Percentiles rank a stretch among this genome's conserved stretches.
phyloP scores from a whole-genome alignment of 106 monocot species.

The Acorus gramineus region DNA sequence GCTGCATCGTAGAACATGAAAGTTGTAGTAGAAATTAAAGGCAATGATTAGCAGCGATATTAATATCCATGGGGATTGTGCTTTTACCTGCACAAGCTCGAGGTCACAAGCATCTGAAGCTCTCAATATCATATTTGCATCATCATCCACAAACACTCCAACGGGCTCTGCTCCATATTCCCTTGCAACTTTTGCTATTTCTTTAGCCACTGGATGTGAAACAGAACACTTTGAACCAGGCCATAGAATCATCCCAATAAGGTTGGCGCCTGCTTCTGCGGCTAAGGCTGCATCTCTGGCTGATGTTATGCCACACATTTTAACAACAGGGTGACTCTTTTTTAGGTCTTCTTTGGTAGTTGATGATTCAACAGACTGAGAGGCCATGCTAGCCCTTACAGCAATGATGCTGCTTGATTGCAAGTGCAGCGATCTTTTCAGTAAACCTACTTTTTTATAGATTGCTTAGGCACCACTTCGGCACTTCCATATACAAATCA shows the following conservation, averaged over 20 bases:
- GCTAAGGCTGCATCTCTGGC: constrained; percentile 71
- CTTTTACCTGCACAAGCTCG: constrained; percentile 55
- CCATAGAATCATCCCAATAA: constrained; percentile 95
- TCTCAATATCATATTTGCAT: constrained; percentile 45
- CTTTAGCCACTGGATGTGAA: constrained; percentile 47
- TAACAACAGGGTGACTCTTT: constrained; percentile 43
- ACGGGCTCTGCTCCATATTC: constrained; percentile 63
- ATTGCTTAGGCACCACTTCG: no score
- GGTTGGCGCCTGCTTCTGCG: constrained; percentile 54
- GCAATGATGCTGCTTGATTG: constrained; percentile 7
- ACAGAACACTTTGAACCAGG: constrained; percentile 83
- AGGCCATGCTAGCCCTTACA: constrained; percentile 1
- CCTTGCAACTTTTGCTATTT: constrained; percentile 71
- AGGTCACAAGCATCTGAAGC: constrained; percentile 34
- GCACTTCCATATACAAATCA: no score
- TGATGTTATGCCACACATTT: constrained; percentile 92
- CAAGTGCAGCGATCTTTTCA: no score
- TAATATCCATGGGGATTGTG: not conserved
- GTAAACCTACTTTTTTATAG: no score
- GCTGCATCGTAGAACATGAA: constrained; percentile 31
- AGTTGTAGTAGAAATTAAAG: not conserved
- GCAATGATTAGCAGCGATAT: not conserved
- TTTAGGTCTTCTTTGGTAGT: constrained; percentile 5
- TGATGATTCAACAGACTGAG: constrained; percentile 8
- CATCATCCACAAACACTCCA: constrained; percentile 92